Base-by-base conservation (phyloP, 352 stramenopile species). In the Pythium angustatum region DNA sequence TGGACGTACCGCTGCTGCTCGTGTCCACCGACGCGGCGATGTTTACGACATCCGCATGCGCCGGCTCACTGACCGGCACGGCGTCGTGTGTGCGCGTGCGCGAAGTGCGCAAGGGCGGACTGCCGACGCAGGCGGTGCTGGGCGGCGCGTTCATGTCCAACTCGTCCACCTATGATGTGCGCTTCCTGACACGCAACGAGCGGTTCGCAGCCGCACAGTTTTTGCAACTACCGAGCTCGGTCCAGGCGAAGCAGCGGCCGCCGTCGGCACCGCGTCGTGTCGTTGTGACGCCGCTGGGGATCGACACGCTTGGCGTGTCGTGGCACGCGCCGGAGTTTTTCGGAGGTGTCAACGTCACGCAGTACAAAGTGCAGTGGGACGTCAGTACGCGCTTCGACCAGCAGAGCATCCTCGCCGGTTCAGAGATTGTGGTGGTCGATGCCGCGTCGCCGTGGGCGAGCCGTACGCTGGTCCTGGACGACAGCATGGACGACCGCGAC, bases 311-410 rank as follows among this genome's bases (percentile, higher is more conserved):
- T 21, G 70, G 70, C 7, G 81, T 98, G 17, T 72, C 79, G 26
- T 99, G 94, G 94, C 74, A 59, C 17, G 51, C 76, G 2, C 91
- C 95, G 17, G 33, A 69, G 7, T 76, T 79, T 50, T 61, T 83
- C 55, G 90, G 93, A 14, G 95, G 93, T 0, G 64, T 83, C n/a
- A 47, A 40, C 7, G 70, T 98, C 17, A 78, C 83, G n/a, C 81
- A 96, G 53, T 99, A 98, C 77, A 90, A 87, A 27, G 68, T 99
- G 9, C 88, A 98, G 71, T 98, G 94, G 93, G 94, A 98, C 55
- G 78, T 85, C 21, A 92, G 84, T 40, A 66, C 77, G 11, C 78
- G 72, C 31, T 98, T 98, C 68, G 81, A 94, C 33, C 71, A 82
- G 53, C 77, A 90, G 62, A 88, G 75, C 27, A 74, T 88, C 24